A percentile compares a stretch with the other conserved stretches of the same genome.
Evolutionary conservation across 2,329 filamentous ascomycete species (phyloP).

Genomic region (Stagonosporopsis cucurbitacearum): DNA sequence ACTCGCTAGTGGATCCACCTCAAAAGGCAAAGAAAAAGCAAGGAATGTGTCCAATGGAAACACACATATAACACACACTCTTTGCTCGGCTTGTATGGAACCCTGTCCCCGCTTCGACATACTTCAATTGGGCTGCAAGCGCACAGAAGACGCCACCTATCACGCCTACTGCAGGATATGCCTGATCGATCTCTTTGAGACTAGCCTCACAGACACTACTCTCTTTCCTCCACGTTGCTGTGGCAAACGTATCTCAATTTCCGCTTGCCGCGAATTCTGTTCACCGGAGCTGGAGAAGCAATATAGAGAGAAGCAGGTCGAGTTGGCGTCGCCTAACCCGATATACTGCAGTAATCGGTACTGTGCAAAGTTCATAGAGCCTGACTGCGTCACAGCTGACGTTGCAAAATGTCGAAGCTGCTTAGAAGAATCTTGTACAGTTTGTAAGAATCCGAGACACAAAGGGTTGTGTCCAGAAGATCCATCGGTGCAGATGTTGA

Average conservation of each 20-base stretch:
- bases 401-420: slow-evolving; percentile 22
- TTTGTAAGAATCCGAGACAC: slow-evolving; percentile 22
- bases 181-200: slow-evolving; percentile 29
- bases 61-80: no score
- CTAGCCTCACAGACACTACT: slow-evolving; percentile 15
- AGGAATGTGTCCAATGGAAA: no score
- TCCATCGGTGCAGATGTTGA: slow-evolving; percentile 21
- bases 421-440: slow-evolving; percentile 15
- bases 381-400: slow-evolving; percentile 14
- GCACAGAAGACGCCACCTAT: no score
- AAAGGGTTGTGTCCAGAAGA: slow-evolving; percentile 23
- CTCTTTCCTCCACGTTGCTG: slow-evolving; percentile 38
- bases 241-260: slow-evolving; percentile 22
- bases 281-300: slow-evolving; percentile 14
- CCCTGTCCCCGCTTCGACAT: no score
- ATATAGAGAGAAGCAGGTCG: slow-evolving; percentile 24
- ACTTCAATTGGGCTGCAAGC: no score
- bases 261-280: slow-evolving; percentile 15
- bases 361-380: slow-evolving; percentile 23
- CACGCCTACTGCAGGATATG: slow-evolving; percentile 36
- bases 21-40: no score
- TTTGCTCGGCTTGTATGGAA: no score
- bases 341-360: slow-evolving; percentile 21
- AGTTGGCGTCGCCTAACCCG: slow-evolving; percentile 27
- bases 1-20: no score